A percentile compares a stretch with the other conserved stretches of the same genome.
These are phyloP conservation scores for Deuterostichococcus epilithicus DNA, from an alignment of 139 green algal species.

Conservation along the genomic window DNA sequence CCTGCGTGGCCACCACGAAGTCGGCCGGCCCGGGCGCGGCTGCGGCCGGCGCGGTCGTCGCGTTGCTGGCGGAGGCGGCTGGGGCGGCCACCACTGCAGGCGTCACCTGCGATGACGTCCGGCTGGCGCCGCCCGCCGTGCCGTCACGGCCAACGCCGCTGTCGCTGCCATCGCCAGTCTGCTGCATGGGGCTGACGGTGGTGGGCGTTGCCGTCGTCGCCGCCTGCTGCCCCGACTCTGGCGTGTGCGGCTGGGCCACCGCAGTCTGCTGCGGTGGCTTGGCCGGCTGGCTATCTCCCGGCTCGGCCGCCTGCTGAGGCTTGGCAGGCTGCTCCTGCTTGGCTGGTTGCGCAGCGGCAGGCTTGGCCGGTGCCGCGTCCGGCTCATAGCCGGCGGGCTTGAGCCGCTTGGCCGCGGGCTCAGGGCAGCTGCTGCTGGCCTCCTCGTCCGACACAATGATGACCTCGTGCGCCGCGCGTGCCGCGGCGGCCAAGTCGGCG, in stretches of 20 bases:
- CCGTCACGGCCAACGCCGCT: too few species aligned
- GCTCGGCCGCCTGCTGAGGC: background rate
- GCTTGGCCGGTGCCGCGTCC: background rate
- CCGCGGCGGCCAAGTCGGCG: background rate
- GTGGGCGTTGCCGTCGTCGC: background rate
- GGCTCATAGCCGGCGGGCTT: background rate
- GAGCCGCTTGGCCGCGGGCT: background rate
- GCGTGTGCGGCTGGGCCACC: background rate
- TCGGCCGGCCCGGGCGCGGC: too few species aligned
- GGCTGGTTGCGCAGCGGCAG: background rate
- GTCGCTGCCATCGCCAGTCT: too few species aligned
- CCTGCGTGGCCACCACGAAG: background rate
- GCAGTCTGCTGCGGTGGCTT: too few species aligned
- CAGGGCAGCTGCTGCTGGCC: background rate
- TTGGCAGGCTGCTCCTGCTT: too few species aligned
- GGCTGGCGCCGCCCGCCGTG: too few species aligned
- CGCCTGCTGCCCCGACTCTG: background rate
- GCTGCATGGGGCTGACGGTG: background rate
- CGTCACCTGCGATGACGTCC: too few species aligned
- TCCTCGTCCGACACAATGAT: background rate
- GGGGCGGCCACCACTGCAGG: too few species aligned
- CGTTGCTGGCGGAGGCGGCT: too few species aligned
- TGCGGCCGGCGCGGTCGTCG: too few species aligned
- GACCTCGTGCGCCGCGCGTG: background rate
- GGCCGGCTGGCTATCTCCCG: too few species aligned